Evolutionary conservation across 805 yeast species (phyloP).

Genomic region (Candida jianshihensis): DNA sequence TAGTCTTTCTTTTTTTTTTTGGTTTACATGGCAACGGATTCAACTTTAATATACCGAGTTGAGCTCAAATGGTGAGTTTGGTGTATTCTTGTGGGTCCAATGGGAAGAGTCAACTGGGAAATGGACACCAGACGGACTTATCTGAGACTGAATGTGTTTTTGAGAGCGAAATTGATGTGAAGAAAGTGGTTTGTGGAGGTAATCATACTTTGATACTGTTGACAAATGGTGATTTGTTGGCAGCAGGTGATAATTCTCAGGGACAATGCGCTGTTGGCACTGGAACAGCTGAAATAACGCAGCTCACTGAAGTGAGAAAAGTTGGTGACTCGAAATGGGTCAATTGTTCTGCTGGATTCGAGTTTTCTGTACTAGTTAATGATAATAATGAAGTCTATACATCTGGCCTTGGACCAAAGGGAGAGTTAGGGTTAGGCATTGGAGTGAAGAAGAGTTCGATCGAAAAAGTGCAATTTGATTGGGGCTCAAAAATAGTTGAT

Average conservation of each 20-base stretch:
- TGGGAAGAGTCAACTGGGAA: conserved; percentile 72
- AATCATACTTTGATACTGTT: conserved; percentile 69
- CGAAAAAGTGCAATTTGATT: conserved; percentile 4
- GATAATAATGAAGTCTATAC: conserved; percentile 33
- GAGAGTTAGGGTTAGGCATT: conserved; percentile 61
- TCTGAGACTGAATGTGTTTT: conserved; percentile 19
- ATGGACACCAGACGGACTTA: conserved; percentile 44
- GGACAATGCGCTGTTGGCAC: conserved; percentile 53
- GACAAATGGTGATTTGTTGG: conserved; percentile 44
- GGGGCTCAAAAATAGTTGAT: conserved; percentile 6
- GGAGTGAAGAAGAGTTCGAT: conserved; percentile 4
- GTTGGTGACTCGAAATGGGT: conserved; percentile 26
- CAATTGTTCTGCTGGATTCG: conserved; percentile 74
- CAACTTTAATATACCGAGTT: not conserved
- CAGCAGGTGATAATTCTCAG: conserved; percentile 49
- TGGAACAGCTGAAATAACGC: conserved; percentile 5
- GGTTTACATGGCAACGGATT: not conserved
- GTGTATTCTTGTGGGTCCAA: conserved; percentile 75
- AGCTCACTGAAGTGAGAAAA: conserved; percentile 15
- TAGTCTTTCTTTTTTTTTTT: not conserved
- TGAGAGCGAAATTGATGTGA: conserved; percentile 20
- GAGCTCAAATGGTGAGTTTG: conserved; percentile 6
- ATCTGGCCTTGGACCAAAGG: conserved; percentile 62
- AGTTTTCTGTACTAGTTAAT: conserved; percentile 49
- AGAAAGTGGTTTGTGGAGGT: conserved; percentile 68